Percentiles rank a stretch among this genome's conserved stretches.
Evolutionary conservation across 164 flowering plant genomes (phyloP).

Genomic region (Piper betle): DNA sequence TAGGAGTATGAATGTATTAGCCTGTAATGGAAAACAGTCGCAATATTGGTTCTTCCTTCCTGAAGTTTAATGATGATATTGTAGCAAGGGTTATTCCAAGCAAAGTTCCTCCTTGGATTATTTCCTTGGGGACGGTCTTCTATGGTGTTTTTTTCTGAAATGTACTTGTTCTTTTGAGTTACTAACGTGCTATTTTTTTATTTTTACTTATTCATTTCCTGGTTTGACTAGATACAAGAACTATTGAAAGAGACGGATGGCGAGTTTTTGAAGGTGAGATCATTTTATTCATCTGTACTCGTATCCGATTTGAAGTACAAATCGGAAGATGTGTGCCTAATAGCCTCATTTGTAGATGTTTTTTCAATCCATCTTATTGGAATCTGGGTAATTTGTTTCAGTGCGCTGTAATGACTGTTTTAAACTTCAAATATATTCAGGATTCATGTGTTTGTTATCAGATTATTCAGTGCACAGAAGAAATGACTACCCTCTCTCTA

Average conservation of each 20-base stretch:
- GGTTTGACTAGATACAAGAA: constrained; percentile 44
- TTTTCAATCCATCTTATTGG: too few species aligned
- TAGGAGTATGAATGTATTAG: too few species aligned
- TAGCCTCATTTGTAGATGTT: neutral
- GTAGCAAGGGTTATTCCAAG: too few species aligned
- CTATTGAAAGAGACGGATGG: constrained; percentile 74
- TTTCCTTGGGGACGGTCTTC: neutral
- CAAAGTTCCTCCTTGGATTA: neutral
- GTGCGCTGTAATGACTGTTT: neutral
- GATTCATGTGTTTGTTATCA: constrained; percentile 11
- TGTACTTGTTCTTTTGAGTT: neutral
- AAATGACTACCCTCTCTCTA: constrained; percentile 55
- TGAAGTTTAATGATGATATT: too few species aligned
- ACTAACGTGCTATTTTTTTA: neutral
- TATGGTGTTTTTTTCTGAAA: too few species aligned
- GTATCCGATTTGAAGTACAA: neutral
- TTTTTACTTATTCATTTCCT: neutral
- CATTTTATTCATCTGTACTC: neutral
- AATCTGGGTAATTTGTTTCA: too few species aligned
- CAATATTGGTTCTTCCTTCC: too few species aligned
- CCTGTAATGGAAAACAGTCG: too few species aligned
- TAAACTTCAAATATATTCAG: neutral
- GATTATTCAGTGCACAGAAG: constrained; percentile 72
- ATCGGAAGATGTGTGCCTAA: neutral
- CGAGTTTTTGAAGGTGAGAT: constrained; percentile 63